phyloP scores from a whole-genome alignment of 768 basidiomycete species.

The Russula olivacea region DNA sequence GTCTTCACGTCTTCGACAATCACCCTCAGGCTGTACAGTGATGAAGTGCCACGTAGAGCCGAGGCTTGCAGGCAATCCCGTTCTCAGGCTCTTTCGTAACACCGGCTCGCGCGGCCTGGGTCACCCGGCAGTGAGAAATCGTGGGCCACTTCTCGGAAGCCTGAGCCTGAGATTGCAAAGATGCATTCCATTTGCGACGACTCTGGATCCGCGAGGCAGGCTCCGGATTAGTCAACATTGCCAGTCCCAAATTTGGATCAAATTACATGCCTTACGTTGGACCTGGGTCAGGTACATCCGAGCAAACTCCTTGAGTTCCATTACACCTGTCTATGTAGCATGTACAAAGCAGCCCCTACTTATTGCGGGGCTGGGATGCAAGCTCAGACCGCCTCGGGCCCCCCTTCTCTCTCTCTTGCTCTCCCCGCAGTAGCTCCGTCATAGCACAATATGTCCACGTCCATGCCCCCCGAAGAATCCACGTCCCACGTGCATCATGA shows the following conservation, averaged over 20 bases:
- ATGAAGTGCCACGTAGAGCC: too few relatives aligned
- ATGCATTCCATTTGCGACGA: background rate
- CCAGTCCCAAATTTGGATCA: too few relatives aligned
- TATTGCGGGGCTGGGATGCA: background rate
- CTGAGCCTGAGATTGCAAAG: too few relatives aligned
- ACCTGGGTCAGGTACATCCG: conserved; percentile 3
- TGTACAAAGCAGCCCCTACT: background rate
- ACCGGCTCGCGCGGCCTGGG: background rate
- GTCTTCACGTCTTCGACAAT: too few relatives aligned
- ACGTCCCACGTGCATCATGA: background rate
- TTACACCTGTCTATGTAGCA: conserved; percentile 8
- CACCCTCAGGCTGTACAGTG: too few relatives aligned
- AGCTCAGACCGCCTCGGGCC: background rate
- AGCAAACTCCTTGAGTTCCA: conserved; percentile 8
- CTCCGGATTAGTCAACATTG: too few relatives aligned
- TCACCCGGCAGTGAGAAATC: background rate
- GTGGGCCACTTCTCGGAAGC: background rate
- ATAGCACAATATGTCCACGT: background rate
- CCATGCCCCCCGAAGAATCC: background rate
- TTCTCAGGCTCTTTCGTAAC: background rate
- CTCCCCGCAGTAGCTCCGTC: background rate
- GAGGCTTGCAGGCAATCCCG: background rate
- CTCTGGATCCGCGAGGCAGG: background rate
- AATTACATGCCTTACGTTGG: background rate
- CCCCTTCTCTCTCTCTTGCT: background rate